Base-by-base conservation (phyloP, 2,329 filamentous ascomycete species). In the Colletotrichum abscissum region DNA sequence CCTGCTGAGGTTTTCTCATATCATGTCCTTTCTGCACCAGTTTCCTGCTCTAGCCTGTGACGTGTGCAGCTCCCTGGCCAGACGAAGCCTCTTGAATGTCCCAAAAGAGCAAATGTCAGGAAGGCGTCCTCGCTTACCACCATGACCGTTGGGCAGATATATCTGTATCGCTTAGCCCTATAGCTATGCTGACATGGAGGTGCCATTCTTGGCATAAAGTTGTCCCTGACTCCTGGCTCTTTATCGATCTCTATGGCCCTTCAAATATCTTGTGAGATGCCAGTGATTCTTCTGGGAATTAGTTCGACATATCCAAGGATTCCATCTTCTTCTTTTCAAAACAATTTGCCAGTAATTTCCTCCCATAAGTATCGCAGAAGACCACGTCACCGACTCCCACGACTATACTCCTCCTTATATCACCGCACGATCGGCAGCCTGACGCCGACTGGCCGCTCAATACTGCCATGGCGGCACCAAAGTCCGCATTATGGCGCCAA, bases 401-500 rank as follows among this genome's bases (percentile, higher is more conserved):
- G 1, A 46, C 19, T 16, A 46, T 8, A 46, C 16, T 46, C 8
- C 42, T 0, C 1, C 33, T 33, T 33, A 46, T 2, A 46, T 19
- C 42, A 46, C 19, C 7, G 16, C 35, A 33, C 11, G 9, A 12
- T 42, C 35, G 35, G 12, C 35, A 42, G 0, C 2, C 7, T 16
- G 3, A 26, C n/a, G 4, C 16, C 8, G 3, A 22, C 0, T 5
- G 1, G 1, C 3, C 19, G n/a, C 11, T 14, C 22, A 8, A 1
- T n/a, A 14, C 22, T 49, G 55, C 57, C 35, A 74, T 72, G 68
- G 52, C 38, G 57, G 63, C 68, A 11, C 68, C 49, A 5, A 46
- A 49, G 46, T 72, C 68, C 3, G 52, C 54, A 3, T 30, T 74
- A 0, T 30, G 55, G 46, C 85, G 86, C 73, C 91, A 92, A 80